phyloP scores from a whole-genome alignment of 1,284 basidiomycete genomes.

The Inonotus hispidus region DNA sequence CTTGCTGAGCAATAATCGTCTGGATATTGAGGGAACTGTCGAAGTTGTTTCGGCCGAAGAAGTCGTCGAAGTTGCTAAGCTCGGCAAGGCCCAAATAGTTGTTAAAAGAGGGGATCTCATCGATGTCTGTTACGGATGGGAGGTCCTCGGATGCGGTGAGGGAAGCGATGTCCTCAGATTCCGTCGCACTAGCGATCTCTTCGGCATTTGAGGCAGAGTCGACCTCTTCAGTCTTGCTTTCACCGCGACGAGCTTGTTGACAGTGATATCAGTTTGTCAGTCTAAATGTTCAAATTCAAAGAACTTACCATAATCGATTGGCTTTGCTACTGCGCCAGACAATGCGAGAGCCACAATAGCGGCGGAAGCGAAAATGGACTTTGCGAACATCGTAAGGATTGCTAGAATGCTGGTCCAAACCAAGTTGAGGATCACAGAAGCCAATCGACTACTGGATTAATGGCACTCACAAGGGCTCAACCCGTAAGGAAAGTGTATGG shows the following conservation, averaged over 20 bases:
- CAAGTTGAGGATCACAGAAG: too few species aligned
- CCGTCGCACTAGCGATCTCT: too few species aligned
- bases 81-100: conserved; percentile 19
- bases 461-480: conserved; percentile 16
- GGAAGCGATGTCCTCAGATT: too few species aligned
- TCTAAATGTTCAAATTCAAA: conserved; percentile 8
- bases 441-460: too few species aligned
- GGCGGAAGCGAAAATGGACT: conserved; percentile 19
- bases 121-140: not conserved
- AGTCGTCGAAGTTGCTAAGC: conserved; percentile 23
- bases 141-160: too few species aligned
- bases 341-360: conserved; percentile 16
- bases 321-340: conserved; percentile 17
- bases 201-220: too few species aligned
- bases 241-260: conserved; percentile 7
- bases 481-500: conserved; percentile 10
- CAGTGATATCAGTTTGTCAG: not conserved
- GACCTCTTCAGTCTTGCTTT: too few species aligned
- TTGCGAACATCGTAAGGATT: conserved; percentile 20
- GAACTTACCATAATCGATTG: conserved; percentile 11
- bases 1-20: conserved; percentile 17
- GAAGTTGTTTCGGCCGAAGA: conserved; percentile 24
- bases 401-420: too few species aligned
- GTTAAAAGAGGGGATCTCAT: conserved; percentile 20
- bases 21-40: conserved; percentile 18